Evolutionary conservation across 805 yeast species (phyloP).

Genomic region (Metschnikowia sp.): DNA sequence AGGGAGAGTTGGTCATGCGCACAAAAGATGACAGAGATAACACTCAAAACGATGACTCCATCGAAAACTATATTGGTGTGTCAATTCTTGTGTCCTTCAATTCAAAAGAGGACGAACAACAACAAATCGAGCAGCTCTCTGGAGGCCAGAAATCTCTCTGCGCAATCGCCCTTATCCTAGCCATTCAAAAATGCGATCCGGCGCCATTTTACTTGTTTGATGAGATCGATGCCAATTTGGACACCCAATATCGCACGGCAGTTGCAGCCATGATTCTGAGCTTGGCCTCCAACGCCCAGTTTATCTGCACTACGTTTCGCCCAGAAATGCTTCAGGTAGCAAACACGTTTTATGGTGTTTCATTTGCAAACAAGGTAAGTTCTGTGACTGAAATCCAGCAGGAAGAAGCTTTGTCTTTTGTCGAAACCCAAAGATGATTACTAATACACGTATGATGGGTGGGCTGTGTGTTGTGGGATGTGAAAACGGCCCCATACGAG

Average conservation of each 20-base stretch:
- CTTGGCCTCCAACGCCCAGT: slow-evolving; percentile 72
- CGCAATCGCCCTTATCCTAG: slow-evolving; percentile 89
- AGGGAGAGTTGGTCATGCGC: slow-evolving; percentile 70
- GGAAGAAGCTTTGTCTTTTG: slow-evolving; percentile 77
- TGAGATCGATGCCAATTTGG: slow-evolving; percentile 94
- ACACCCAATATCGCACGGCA: slow-evolving; percentile 83
- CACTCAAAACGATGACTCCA: slow-evolving; percentile 19
- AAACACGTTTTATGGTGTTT: slow-evolving; percentile 83
- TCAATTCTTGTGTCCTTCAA: slow-evolving; percentile 87
- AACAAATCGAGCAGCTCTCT: slow-evolving; percentile 82
- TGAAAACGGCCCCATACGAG: neutral
- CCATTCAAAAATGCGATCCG: slow-evolving; percentile 93
- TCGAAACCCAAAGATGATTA: slow-evolving; percentile 56
- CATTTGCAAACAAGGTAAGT: slow-evolving; percentile 78
- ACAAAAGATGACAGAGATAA: slow-evolving; percentile 25
- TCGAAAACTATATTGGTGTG: slow-evolving; percentile 73
- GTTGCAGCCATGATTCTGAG: slow-evolving; percentile 74
- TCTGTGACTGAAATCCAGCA: slow-evolving; percentile 66
- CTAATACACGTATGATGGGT: neutral
- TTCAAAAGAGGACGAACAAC: slow-evolving; percentile 80
- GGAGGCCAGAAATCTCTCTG: slow-evolving; percentile 98
- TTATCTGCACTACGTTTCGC: slow-evolving; percentile 93
- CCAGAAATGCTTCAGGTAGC: slow-evolving; percentile 89
- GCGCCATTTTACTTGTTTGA: slow-evolving; percentile 96
- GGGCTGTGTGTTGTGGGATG: neutral